Evolutionary conservation across 1,284 basidiomycete genomes (phyloP).

Genomic region (Paramarasmius palmivorus): DNA sequence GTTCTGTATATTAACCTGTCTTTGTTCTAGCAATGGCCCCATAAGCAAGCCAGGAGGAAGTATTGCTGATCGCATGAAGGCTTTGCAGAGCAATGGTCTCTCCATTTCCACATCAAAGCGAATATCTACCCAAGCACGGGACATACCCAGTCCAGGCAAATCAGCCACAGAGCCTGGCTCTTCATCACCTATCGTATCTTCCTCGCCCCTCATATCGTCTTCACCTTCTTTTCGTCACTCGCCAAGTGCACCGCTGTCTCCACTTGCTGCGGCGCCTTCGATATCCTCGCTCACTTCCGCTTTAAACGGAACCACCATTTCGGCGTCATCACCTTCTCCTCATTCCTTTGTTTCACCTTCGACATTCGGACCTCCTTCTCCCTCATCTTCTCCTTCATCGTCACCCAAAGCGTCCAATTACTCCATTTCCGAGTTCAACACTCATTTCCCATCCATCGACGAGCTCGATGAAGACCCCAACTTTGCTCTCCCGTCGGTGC

Average conservation of each 20-base stretch:
- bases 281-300: slow-evolving; percentile 23
- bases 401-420: slow-evolving; percentile 41
- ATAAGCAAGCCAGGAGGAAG: slow-evolving; percentile 48
- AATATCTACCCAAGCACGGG: slow-evolving; percentile 47
- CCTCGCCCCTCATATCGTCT: slow-evolving; percentile 17
- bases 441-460: slow-evolving; percentile 72
- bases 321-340: slow-evolving; percentile 45
- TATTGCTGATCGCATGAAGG: slow-evolving; percentile 71
- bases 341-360: slow-evolving; percentile 68
- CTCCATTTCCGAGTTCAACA: slow-evolving; percentile 54
- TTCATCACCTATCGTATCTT: slow-evolving; percentile 12
- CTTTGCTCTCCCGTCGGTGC: slow-evolving; percentile 50
- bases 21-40: slow-evolving; percentile 28
- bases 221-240: slow-evolving; percentile 20
- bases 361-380: slow-evolving; percentile 71
- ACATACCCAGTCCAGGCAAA: slow-evolving; percentile 36
- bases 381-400: slow-evolving; percentile 57
- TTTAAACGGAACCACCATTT: slow-evolving; percentile 24
- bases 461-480: slow-evolving; percentile 62
- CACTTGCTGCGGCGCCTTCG: slow-evolving; percentile 29
- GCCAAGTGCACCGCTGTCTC: slow-evolving; percentile 19
- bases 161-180: slow-evolving; percentile 28
- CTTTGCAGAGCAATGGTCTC: slow-evolving; percentile 68
- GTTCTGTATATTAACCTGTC: slow-evolving; percentile 15
- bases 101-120: slow-evolving; percentile 53